Base-by-base conservation (phyloP, 345 rosid species). In the Dipteronia dyeriana region DNA sequence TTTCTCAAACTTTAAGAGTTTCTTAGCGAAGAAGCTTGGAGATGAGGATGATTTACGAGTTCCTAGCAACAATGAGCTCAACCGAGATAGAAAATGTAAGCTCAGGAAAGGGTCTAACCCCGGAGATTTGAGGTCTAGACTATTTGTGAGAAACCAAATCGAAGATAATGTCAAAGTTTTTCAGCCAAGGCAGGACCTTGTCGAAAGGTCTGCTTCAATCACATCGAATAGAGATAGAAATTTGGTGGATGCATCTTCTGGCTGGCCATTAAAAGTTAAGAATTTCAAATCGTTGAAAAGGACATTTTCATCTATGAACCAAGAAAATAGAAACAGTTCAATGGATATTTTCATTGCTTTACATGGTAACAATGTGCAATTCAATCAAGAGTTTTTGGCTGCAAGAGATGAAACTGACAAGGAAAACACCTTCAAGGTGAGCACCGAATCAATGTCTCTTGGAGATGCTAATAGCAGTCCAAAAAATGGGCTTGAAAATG, bases 1-100 rank as follows among this genome's bases (percentile, higher is more conserved):
- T 63, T 86, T 84, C 74, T 80, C 87, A 26, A 26, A 26, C 26
- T 26, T 26, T 71, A 80, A 57, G 70, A 74, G 74, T 82, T 79
- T 78, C 86, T 77, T 82, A 6, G 43, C 61, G 71, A 84, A 84
- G 76, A 83, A 69, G 71, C 66, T 76, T 72, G 83, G 82, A 53
- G 70, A 70, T 26, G 79, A 82, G 80, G 86, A 75, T 75, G 84
- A 83, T 76, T 78, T 77, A 57, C 79, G 83, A 39, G 79, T 74
- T 87, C 85, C 85, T 70, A 74, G 75, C 72, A 75, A 47, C 78
- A 56, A 75, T 75, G 75, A 60, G 61, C 77, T 49, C 49, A 63
- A 17, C 43, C 75, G 76, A 62, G 76, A 70, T 22, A 43, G 79
- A n/a, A n/a, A n/a, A n/a, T n/a, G n/a, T n/a, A n/a, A n/a, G n/a